Evolutionary conservation across 148 eudicot species (phyloP).

Genomic region (Dianthus caryophyllus): DNA sequence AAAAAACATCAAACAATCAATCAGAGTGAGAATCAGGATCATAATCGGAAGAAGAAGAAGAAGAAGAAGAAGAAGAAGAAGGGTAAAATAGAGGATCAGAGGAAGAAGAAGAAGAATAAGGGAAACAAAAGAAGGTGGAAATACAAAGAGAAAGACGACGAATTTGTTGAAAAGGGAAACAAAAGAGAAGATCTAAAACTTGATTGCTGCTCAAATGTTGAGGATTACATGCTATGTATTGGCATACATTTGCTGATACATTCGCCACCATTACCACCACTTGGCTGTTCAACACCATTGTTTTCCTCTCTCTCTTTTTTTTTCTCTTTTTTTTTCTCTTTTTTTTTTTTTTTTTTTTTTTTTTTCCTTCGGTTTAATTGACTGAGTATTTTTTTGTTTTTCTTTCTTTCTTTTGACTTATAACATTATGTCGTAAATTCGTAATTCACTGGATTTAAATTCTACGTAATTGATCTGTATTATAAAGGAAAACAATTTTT

Average conservation of each 20-base stretch:
- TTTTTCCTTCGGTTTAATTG: neutral
- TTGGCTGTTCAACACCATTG: conserved; percentile 71
- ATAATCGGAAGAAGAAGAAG: conserved; percentile 19
- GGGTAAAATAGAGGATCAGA: conserved; percentile 35
- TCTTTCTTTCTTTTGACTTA: too few relatives aligned
- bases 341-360: neutral
- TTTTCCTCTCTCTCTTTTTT: neutral
- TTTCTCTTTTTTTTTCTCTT: too few relatives aligned
- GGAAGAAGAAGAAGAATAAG: conserved; percentile 22
- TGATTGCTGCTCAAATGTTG: conserved; percentile 54
- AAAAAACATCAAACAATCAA: conserved; percentile 7
- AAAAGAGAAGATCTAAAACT: conserved; percentile 71
- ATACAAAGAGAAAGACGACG: conserved; percentile 63
- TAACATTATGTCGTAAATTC: too few relatives aligned
- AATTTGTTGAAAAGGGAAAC: conserved; percentile 70
- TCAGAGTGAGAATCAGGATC: conserved; percentile 21
- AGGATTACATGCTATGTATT: conserved; percentile 84
- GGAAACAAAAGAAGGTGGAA: conserved; percentile 59
- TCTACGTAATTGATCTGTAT: too few relatives aligned
- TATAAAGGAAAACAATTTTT: too few relatives aligned
- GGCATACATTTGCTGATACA: conserved; percentile 62
- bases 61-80: conserved; percentile 20
- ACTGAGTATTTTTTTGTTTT: neutral
- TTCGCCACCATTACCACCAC: conserved; percentile 57
- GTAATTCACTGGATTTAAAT: too few relatives aligned